A percentile compares a stretch with the other conserved stretches of the same genome.
Evolutionary conservation across 805 yeast genomes (phyloP).

Genomic region (Schwanniomyces occidentalis): DNA sequence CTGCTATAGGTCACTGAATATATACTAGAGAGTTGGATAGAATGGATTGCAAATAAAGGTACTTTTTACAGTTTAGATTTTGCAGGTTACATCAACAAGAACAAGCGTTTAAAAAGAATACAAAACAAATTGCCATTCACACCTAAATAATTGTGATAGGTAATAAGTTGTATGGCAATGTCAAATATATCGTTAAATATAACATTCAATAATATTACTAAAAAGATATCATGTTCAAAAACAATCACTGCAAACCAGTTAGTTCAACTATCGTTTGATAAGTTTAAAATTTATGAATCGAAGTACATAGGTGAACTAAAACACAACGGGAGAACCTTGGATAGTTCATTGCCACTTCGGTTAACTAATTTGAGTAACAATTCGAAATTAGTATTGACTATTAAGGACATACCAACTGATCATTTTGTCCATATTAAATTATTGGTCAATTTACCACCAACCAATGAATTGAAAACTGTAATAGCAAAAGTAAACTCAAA

Average conservation of each 20-base stretch:
- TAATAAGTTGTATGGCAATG: too few species aligned
- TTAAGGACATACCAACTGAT: conserved; percentile 4
- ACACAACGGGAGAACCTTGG: conserved; percentile 31
- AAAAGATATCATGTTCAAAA: conserved; percentile 27
- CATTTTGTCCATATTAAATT: conserved; percentile 19
- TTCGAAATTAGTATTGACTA: conserved; percentile 27
- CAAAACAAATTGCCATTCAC: too few species aligned
- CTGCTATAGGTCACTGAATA: too few species aligned
- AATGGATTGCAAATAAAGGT: too few species aligned
- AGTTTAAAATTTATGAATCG: conserved; percentile 22
- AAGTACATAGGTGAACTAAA: conserved; percentile 22
- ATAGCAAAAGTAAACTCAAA: conserved; percentile 4
- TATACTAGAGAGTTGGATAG: too few species aligned
- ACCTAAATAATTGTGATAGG: too few species aligned
- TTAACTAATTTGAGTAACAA: conserved; percentile 34
- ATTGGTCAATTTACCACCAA: conserved; percentile 7
- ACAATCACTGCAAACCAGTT: conserved; percentile 31
- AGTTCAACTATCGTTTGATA: conserved; percentile 18
- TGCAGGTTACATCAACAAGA: too few species aligned
- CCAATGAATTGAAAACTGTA: conserved; percentile 5
- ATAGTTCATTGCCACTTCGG: conserved; percentile 31
- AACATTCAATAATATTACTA: conserved; percentile 19
- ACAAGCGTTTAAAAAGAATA: too few species aligned
- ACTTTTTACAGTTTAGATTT: too few species aligned
- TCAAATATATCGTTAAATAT: conserved; percentile 27